Conservation (phyloP, 176 grass and related monocot species). For the Coix lacrymajobi region DNA sequence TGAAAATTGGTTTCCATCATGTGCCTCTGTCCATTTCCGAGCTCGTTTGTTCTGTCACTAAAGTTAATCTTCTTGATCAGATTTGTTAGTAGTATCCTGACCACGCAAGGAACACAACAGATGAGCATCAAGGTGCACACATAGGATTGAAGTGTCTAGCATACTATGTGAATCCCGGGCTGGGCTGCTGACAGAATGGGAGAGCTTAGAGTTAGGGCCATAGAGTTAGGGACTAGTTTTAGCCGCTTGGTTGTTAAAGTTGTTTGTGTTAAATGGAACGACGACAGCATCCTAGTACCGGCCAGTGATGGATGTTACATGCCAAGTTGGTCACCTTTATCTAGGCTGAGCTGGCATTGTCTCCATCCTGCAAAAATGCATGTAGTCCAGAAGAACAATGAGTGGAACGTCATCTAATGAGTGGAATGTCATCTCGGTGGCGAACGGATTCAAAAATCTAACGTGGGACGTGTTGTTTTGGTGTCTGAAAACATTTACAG, state of each 20-base stretch:
- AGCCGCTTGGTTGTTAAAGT: background rate
- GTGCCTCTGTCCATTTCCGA: background rate
- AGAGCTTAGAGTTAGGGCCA: background rate
- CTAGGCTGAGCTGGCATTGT: background rate
- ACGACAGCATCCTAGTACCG: background rate
- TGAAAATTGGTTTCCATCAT: background rate
- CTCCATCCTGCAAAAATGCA: slow-evolving; percentile 12
- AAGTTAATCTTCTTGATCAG: background rate
- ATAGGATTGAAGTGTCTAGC: background rate
- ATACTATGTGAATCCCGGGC: background rate
- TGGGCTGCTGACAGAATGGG: background rate
- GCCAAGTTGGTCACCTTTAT: background rate
- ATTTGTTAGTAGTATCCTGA: background rate
- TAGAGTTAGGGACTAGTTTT: background rate
- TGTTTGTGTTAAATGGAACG: background rate
- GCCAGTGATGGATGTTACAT: background rate
- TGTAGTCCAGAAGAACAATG: background rate
- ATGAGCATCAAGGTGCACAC: background rate
- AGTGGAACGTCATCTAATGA: slow-evolving; percentile 8
- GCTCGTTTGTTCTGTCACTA: background rate
- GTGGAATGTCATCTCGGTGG: background rate
- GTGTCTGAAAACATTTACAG: background rate
- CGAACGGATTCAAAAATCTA: background rate
- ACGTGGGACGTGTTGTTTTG: background rate
- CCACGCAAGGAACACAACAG: background rate